Percentiles rank a stretch among this genome's conserved stretches.
These are phyloP conservation scores for Polygonum aviculare DNA, from an alignment of 148 eudicot species.

Conservation along the genomic window DNA sequence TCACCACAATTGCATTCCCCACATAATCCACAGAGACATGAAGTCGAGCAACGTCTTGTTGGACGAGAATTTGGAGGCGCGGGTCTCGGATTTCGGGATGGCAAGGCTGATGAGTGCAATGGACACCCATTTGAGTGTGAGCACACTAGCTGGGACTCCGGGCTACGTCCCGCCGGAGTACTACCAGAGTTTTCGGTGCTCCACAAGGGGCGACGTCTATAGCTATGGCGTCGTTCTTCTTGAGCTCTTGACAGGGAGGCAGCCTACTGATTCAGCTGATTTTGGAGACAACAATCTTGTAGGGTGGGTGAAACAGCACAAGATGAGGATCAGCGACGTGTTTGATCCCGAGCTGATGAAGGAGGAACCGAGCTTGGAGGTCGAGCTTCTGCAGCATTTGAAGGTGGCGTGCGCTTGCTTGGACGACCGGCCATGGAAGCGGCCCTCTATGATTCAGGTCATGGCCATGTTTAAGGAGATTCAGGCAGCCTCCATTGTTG, in stretches of 20 bases:
- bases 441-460: conserved; percentile 94
- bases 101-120: conserved; percentile 82
- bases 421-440: conserved; percentile 66
- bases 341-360: conserved; percentile 59
- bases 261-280: conserved; percentile 77
- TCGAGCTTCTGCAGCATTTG: conserved; percentile 68
- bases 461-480: conserved; percentile 94
- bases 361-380: conserved; percentile 57
- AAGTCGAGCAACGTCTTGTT: conserved; percentile 85
- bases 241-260: conserved; percentile 73
- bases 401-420: conserved; percentile 80
- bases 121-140: conserved; percentile 91
- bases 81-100: conserved; percentile 95
- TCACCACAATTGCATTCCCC: conserved; percentile 80
- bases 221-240: conserved; percentile 86
- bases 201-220: conserved; percentile 84
- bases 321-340: conserved; percentile 49
- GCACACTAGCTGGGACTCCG: conserved; percentile 85
- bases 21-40: conserved; percentile 88
- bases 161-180: conserved; percentile 92
- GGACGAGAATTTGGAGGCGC: conserved; percentile 68
- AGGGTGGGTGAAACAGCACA: conserved; percentile 84
- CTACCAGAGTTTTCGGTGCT: conserved; percentile 65
- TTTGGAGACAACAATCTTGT: conserved; percentile 92
- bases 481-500: conserved; percentile 35